Percentiles rank a stretch among this genome's conserved stretches.
These are phyloP conservation scores for Suillus occidentalis DNA, from an alignment of 768 basidiomycete genomes.

Conservation along the genomic window DNA sequence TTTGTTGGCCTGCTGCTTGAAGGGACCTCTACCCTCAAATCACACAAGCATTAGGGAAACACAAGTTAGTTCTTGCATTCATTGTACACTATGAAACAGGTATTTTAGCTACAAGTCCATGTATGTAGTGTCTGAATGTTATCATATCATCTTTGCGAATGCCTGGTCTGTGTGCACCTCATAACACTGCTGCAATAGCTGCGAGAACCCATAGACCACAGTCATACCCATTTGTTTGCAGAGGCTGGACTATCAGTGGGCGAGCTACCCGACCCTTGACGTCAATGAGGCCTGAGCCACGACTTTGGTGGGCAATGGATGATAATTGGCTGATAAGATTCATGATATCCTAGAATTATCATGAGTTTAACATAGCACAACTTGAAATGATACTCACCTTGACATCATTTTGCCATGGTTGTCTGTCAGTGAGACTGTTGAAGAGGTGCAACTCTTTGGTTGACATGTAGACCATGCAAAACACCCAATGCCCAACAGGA, in stretches of 20 bases:
- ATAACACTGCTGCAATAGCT: neutral
- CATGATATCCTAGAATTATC: constrained; percentile 7
- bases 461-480: constrained; percentile 15
- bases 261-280: constrained; percentile 7
- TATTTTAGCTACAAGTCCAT: constrained; percentile 1
- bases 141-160: constrained; percentile 16
- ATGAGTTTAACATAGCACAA: neutral
- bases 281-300: constrained; percentile 1
- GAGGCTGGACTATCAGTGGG: neutral
- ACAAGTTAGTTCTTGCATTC: too few relatives aligned
- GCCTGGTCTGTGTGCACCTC: constrained; percentile 4
- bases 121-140: constrained; percentile 11
- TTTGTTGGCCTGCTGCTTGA: too few relatives aligned
- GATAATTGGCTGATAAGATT: constrained; percentile 1
- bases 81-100: neutral
- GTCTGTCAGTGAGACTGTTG: constrained; percentile 9
- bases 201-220: constrained; percentile 8
- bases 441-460: constrained; percentile 10
- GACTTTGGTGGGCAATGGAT: neutral
- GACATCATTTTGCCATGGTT: constrained; percentile 9
- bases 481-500: constrained; percentile 33
- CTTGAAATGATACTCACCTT: neutral
- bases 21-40: too few relatives aligned
- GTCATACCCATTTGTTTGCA: constrained; percentile 3
- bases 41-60: too few relatives aligned